phyloP scores from a whole-genome alignment of 495 filamentous ascomycete genomes.

The Antarctomyces pellizariae region DNA sequence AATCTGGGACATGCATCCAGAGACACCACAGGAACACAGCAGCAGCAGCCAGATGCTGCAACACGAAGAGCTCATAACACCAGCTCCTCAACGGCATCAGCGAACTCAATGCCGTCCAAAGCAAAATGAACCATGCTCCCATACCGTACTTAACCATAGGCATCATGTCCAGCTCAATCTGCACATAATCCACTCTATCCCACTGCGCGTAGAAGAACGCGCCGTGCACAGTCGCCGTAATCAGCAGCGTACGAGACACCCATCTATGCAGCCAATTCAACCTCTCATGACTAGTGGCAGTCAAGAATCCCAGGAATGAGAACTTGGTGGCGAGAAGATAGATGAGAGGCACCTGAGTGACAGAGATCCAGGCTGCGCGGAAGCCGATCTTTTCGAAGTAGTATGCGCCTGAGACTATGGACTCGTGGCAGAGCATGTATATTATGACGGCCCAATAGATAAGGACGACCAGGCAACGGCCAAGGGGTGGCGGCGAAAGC shows the following conservation, averaged over 20 bases:
- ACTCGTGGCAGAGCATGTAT: constrained; percentile 28
- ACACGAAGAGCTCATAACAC: constrained; percentile 60
- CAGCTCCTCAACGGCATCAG: constrained; percentile 41
- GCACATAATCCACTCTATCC: constrained; percentile 37
- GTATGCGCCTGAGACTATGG: constrained; percentile 12
- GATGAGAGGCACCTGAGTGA: constrained; percentile 63
- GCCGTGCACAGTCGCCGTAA: constrained; percentile 54
- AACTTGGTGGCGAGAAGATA: constrained; percentile 61
- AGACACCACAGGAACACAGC: constrained; percentile 43
- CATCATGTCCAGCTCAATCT: constrained; percentile 34
- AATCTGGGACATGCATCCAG: constrained; percentile 35
- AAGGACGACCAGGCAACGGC: constrained; percentile 26
- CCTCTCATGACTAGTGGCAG: constrained; percentile 46
- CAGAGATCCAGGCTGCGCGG: constrained; percentile 50
- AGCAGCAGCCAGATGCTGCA: constrained; percentile 53
- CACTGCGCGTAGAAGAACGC: constrained; percentile 49
- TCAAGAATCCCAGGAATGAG: constrained; percentile 44
- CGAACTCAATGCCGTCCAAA: constrained; percentile 47
- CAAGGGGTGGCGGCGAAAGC: constrained; percentile 31
- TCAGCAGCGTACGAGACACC: constrained; percentile 48
- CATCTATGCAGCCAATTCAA: constrained; percentile 75
- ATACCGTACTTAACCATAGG: constrained; percentile 43
- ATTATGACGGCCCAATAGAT: constrained; percentile 32
- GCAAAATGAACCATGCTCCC: constrained; percentile 47
- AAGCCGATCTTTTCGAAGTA: constrained; percentile 52